Evolutionary conservation across 2,329 filamentous ascomycete species (phyloP).

Genomic region (Thelonectria discophora): DNA sequence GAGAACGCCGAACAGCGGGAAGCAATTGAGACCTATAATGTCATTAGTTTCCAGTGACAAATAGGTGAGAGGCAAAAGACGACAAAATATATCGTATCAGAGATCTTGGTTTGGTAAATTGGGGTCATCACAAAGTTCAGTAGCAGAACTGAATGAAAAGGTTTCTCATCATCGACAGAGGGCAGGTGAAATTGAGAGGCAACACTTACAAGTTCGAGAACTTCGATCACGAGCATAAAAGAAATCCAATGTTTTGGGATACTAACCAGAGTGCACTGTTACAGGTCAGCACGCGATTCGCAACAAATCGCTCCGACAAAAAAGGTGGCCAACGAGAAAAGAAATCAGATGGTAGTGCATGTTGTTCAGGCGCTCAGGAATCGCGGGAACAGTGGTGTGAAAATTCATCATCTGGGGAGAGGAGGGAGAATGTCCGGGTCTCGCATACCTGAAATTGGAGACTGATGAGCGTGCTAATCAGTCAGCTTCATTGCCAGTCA

Average conservation of each 20-base stretch:
- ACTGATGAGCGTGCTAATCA: neutral
- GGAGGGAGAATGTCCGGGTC: conserved; percentile 17
- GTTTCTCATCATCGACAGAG: conserved; percentile 69
- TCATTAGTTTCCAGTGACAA: conserved; percentile 24
- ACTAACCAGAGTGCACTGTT: conserved; percentile 3
- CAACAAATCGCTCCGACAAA: neutral
- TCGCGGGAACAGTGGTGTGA: conserved; percentile 69
- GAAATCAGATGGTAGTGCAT: conserved; percentile 80
- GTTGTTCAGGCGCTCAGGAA: conserved; percentile 70
- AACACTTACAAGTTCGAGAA: conserved; percentile 24
- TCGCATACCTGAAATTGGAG: conserved; percentile 37
- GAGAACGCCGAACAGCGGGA: neutral
- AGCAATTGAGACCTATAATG: conserved; percentile 2
- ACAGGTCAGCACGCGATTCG: neutral
- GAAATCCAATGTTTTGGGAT: neutral
- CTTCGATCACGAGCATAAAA: neutral
- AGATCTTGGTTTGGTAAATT: conserved; percentile 72
- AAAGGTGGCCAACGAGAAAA: neutral
- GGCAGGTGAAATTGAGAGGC: neutral
- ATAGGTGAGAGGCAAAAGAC: neutral
- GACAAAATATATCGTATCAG: conserved; percentile 52
- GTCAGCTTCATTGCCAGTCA: neutral
- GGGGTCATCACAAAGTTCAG: conserved; percentile 73
- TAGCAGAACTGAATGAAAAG: conserved; percentile 77
- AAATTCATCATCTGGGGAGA: conserved; percentile 60